These are phyloP conservation scores for Ascochyta viciae-villosae DNA, from an alignment of 2,329 filamentous ascomycete species.

Conservation along the genomic window DNA sequence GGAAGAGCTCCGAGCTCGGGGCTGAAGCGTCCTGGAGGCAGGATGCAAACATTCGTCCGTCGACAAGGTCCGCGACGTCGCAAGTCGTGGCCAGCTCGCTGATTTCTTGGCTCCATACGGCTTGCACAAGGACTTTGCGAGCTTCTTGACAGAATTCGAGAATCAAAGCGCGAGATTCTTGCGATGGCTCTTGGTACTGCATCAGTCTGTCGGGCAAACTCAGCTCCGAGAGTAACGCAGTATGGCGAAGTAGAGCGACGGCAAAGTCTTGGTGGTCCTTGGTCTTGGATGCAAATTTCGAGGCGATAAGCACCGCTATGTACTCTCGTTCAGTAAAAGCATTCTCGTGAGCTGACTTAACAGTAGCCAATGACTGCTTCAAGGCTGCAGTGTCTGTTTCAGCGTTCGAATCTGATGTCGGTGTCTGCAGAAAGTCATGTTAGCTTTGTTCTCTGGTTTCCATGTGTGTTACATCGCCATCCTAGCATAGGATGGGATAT, in stretches of 20 bases:
- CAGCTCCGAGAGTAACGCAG: conserved; percentile 51
- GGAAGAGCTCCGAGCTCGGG: conserved; percentile 28
- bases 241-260: conserved; percentile 54
- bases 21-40: conserved; percentile 30
- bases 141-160: conserved; percentile 52
- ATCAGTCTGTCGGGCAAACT: conserved; percentile 50
- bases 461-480: background rate
- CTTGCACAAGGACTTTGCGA: conserved; percentile 46
- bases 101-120: conserved; percentile 45
- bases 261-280: conserved; percentile 40
- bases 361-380: conserved; percentile 28
- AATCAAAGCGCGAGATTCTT: conserved; percentile 40
- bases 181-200: conserved; percentile 36
- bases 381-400: conserved; percentile 25
- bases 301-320: conserved; percentile 40
- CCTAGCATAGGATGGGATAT: background rate
- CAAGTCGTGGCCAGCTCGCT: conserved; percentile 34
- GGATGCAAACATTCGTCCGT: conserved; percentile 56
- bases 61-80: conserved; percentile 63
- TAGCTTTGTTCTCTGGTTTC: background rate
- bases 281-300: conserved; percentile 41
- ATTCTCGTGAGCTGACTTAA: conserved; percentile 25
- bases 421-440: conserved; percentile 1
- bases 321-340: conserved; percentile 46
- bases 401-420: background rate